Percentiles rank a stretch among this genome's conserved stretches.
Evolutionary conservation across 2,329 filamentous ascomycete species (phyloP).

Genomic region (Fonsecaea pugnacius): DNA sequence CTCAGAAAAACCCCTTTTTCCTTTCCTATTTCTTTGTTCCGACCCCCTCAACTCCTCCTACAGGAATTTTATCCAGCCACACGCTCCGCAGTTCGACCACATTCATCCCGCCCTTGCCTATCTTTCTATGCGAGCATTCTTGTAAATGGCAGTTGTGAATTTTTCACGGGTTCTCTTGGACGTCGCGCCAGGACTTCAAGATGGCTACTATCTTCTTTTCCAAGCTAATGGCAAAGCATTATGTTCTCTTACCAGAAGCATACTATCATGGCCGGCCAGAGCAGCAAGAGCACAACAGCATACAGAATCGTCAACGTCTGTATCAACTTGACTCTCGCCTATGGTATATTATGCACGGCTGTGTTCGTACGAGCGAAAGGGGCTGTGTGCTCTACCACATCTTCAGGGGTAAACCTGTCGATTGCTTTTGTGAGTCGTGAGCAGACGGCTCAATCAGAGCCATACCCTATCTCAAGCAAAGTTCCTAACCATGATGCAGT

Average conservation of each 20-base stretch:
- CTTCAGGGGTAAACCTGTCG: constrained; percentile 26
- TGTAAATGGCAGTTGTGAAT: constrained; percentile 22
- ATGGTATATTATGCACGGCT: constrained; percentile 21
- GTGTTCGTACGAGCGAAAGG: constrained; percentile 22
- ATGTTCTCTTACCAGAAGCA: neutral
- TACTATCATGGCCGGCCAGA: constrained; percentile 13
- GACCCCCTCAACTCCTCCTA: neutral
- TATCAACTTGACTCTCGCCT: constrained; percentile 19
- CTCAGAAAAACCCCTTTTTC: neutral
- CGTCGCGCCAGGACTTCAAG: constrained; percentile 16
- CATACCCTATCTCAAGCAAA: neutral
- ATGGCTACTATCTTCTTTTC: constrained; percentile 15
- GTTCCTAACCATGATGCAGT: constrained; percentile 13
- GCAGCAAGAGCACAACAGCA: constrained; percentile 3
- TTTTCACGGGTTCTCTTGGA: neutral
- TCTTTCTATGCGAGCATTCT: constrained; percentile 24
- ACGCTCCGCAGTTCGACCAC: neutral
- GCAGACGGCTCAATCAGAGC: neutral
- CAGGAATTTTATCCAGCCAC: neutral
- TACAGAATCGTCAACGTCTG: constrained; percentile 18
- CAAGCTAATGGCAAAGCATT: neutral
- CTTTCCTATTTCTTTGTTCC: neutral
- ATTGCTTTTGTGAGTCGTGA: constrained; percentile 27
- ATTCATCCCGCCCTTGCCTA: constrained; percentile 22
- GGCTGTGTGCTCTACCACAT: constrained; percentile 23